phyloP scores from a whole-genome alignment of 805 yeast genomes.

The Brettanomyces nanus region DNA sequence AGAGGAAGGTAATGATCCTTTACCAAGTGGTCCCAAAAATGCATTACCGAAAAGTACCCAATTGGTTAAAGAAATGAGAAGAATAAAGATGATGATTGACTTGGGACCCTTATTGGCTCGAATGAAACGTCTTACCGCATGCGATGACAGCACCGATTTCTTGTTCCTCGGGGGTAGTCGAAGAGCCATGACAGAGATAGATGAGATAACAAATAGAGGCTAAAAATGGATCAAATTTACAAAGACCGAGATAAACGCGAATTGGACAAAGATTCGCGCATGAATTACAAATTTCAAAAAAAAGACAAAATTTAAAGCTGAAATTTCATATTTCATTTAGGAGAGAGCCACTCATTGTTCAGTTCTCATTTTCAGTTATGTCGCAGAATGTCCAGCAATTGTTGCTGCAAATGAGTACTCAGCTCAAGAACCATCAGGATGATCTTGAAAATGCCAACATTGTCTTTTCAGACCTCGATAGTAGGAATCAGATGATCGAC shows the following conservation, averaged over 20 bases:
- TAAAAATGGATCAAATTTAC: neutral
- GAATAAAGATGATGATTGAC: neutral
- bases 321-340: neutral
- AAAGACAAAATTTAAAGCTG: neutral
- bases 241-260: neutral
- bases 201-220: no score
- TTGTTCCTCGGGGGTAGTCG: no score
- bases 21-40: slow-evolving; percentile 2
- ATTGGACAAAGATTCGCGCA: no score
- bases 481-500: slow-evolving; percentile 44
- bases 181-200: no score
- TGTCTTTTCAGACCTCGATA: slow-evolving; percentile 40
- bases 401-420: slow-evolving; percentile 58
- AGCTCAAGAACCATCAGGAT: slow-evolving; percentile 48
- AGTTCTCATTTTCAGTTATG: no score
- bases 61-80: neutral
- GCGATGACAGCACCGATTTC: no score
- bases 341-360: neutral
- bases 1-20: neutral
- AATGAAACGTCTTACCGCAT: no score
- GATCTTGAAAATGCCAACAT: slow-evolving; percentile 49
- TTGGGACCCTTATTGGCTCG: neutral
- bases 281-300: no score
- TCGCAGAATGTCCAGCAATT: slow-evolving; percentile 16
- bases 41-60: slow-evolving; percentile 1